These are phyloP conservation scores for Aspergillus spinulosporus DNA, from an alignment of 2,329 filamentous ascomycete species.

Conservation along the genomic window DNA sequence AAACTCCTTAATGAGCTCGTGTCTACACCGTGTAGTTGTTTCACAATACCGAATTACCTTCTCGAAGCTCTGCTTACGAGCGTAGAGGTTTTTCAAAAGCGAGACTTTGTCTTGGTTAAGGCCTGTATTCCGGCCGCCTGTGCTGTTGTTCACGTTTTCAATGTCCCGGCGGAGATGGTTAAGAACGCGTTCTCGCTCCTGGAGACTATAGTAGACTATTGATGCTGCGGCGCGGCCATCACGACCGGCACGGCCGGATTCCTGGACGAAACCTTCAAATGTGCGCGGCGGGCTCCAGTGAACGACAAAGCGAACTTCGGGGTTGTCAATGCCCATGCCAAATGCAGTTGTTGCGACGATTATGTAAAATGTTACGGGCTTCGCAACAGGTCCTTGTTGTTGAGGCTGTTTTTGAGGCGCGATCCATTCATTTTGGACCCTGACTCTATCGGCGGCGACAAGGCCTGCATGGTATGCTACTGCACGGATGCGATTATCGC, in stretches of 20 bases:
- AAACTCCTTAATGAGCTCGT: constrained; percentile 71
- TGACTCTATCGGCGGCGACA: constrained; percentile 71
- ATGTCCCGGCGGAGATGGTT: constrained; percentile 51
- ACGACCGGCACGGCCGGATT: constrained; percentile 85
- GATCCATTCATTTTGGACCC: constrained; percentile 50
- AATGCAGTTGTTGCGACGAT: constrained; percentile 96
- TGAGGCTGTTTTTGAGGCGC: constrained; percentile 23
- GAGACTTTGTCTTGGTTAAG: constrained; percentile 35
- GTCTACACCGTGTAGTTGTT: constrained; percentile 69
- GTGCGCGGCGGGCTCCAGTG: constrained; percentile 94
- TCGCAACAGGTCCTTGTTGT: constrained; percentile 16
- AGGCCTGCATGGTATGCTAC: constrained; percentile 57
- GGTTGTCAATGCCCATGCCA: constrained; percentile 97
- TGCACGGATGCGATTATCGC: constrained; percentile 40
- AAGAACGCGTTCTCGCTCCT: constrained; percentile 76
- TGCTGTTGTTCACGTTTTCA: constrained; percentile 37
- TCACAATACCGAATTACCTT: constrained; percentile 81
- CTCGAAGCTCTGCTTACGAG: constrained; percentile 62
- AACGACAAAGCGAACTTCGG: constrained; percentile 89
- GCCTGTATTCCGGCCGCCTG: constrained; percentile 24
- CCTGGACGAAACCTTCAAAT: constrained; percentile 95
- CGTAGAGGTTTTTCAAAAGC: constrained; percentile 39
- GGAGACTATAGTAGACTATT: constrained; percentile 85
- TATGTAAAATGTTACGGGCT: constrained; percentile 71
- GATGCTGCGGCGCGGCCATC: constrained; percentile 86